Conservation (phyloP, 768 basidiomycete species). For the Hygrophorus pudorinus region DNA sequence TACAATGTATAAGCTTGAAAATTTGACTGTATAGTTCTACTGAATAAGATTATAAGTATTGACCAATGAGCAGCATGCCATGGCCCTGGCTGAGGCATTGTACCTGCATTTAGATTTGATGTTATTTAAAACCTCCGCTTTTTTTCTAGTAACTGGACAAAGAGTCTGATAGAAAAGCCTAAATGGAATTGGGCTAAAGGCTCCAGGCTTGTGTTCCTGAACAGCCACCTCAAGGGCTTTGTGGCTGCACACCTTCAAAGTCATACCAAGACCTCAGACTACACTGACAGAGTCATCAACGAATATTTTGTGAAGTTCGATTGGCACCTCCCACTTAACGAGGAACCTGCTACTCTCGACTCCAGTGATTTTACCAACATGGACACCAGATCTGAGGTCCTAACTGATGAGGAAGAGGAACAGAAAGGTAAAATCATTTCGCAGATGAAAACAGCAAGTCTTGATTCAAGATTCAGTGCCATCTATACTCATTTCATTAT, state of each 20-base stretch:
- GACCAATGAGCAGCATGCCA: no score
- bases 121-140: no score
- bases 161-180: neutral
- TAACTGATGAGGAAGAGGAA: neutral
- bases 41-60: no score
- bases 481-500: no score
- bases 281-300: slow-evolving; percentile 2
- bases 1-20: no score
- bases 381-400: neutral
- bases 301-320: slow-evolving; percentile 3
- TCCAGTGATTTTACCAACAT: neutral
- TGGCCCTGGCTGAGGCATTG: no score
- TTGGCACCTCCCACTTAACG: slow-evolving; percentile 3
- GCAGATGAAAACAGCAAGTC: neutral
- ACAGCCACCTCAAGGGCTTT: neutral
- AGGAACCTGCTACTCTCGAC: slow-evolving; percentile 1
- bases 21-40: no score
- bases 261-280: neutral
- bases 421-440: neutral
- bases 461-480: no score
- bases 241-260: neutral
- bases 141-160: no score
- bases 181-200: slow-evolving; percentile 8
- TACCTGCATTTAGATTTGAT: no score
- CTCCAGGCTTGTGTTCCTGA: neutral